Evolutionary conservation across 495 filamentous ascomycete genomes (phyloP).

Genomic region (Astrocystis sublimbata): DNA sequence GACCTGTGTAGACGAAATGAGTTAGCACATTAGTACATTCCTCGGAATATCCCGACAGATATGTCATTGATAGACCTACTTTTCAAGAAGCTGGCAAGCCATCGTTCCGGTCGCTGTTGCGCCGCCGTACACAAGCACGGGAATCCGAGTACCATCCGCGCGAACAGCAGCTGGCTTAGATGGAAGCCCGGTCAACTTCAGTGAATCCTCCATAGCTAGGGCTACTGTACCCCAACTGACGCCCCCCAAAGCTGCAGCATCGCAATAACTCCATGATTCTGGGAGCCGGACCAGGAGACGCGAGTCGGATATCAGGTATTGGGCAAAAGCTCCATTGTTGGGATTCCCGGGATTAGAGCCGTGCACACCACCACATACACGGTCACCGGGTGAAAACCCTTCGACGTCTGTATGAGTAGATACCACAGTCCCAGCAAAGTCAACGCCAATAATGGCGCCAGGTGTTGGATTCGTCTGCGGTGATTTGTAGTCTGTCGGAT

Average conservation of each 20-base stretch:
- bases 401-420: slow-evolving; percentile 25
- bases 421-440: slow-evolving; percentile 47
- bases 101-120: slow-evolving; percentile 11
- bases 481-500: slow-evolving; percentile 51
- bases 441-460: slow-evolving; percentile 43
- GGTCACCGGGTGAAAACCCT: neutral
- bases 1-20: neutral
- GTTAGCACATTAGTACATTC: neutral
- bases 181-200: neutral
- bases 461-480: slow-evolving; percentile 32
- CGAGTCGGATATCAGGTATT: neutral
- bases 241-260: neutral
- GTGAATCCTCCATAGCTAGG: slow-evolving; percentile 10
- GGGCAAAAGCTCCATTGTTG: neutral
- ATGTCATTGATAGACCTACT: slow-evolving; percentile 2
- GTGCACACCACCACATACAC: slow-evolving; percentile 9
- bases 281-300: neutral
- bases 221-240: neutral
- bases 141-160: neutral
- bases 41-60: neutral
- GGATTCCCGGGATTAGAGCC: neutral
- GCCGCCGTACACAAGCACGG: slow-evolving; percentile 20
- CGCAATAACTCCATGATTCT: neutral
- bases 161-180: neutral
- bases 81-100: slow-evolving; percentile 16